Percentiles rank a stretch among this genome's conserved stretches.
phyloP scores from a whole-genome alignment of 106 monocot species.

The Acanthochlamys bracteata region DNA sequence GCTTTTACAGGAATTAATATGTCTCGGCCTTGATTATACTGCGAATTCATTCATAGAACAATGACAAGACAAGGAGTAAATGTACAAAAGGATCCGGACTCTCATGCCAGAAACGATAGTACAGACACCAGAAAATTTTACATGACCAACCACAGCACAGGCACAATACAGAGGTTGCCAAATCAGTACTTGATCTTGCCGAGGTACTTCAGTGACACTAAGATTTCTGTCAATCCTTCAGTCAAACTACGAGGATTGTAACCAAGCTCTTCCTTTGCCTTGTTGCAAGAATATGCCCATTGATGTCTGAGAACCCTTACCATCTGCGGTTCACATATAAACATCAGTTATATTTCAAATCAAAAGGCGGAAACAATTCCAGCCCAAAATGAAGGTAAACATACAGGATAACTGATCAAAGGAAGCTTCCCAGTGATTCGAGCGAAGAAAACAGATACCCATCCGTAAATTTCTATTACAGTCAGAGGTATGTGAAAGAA shows the following conservation, averaged over 20 bases:
- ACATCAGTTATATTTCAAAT: not conserved
- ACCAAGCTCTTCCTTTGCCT: conserved; percentile 64
- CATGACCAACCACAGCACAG: too few species aligned
- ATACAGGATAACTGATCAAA: conserved; percentile 85
- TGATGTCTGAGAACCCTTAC: conserved; percentile 60
- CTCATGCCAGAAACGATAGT: too few species aligned
- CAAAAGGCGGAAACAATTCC: not conserved
- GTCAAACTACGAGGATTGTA: conserved; percentile 78
- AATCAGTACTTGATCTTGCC: conserved; percentile 60
- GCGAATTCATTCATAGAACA: too few species aligned
- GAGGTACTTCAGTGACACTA: conserved; percentile 62
- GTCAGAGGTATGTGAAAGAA: conserved; percentile 73
- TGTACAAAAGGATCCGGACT: too few species aligned
- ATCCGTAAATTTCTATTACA: conserved; percentile 71
- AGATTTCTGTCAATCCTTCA: conserved; percentile 70
- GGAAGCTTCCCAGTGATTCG: conserved; percentile 79
- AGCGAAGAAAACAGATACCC: conserved; percentile 73
- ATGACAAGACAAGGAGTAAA: too few species aligned
- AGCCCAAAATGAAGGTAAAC: conserved; percentile 2
- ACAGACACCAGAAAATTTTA: too few species aligned
- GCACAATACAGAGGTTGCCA: not conserved
- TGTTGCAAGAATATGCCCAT: conserved; percentile 95
- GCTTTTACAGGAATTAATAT: too few species aligned
- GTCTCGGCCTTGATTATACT: too few species aligned
- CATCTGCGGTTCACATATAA: conserved; percentile 23